Evolutionary conservation across 352 stramenopile genomes (phyloP), one percentile per base, ranked within the genome.

Genomic region (Phytophthora foliorum): DNA sequence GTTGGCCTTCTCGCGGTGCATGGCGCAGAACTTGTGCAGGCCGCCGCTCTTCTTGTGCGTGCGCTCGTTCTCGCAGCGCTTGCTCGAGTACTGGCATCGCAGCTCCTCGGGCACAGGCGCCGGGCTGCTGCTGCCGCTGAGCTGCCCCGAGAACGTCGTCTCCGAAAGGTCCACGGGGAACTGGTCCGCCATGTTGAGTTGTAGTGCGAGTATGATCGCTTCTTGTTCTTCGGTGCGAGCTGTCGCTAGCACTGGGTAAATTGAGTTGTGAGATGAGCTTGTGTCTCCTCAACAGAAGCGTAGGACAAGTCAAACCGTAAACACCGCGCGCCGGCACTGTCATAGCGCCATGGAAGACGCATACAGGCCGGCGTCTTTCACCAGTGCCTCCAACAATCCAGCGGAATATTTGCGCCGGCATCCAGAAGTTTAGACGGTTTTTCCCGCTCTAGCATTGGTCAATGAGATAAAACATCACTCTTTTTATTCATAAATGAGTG

Each of bases 61-160:
- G 46, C 85, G 85, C 31, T 77, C 45, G 45, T 83, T 80, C 46
- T 79, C 71, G 69, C 85, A 93, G 24, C 80, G 73, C 56, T 93
- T 93, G 73, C 79, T 88, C 27, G 85, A 82, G 67, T 93, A 93
- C 46, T 88, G 76, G 63, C 85, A 93, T n/a, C 73, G 80, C 55
- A 82, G 48, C 29, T 76, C 64, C 41, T 85, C 80, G 10, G 78
- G 49, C 4, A 82, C 65, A 48, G 7, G 45, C 32, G 39, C 57
- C 44, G 21, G 58, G 27, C 21, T 59, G 42, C 41, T 57, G 21
- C 32, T 44, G 32, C 19, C 49, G 55, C 52, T 65, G 25, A 74
- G 39, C 11, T 74, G 41, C n/a, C 61, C 52, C 13, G 38, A n/a
- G 39, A 60, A 50, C 19, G 63, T 61, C 31, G 34, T 49, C 29